Evolutionary conservation across 768 basidiomycete genomes (phyloP), one percentile per base, ranked within the genome.

Genomic region (Lentinula aciculospora): DNA sequence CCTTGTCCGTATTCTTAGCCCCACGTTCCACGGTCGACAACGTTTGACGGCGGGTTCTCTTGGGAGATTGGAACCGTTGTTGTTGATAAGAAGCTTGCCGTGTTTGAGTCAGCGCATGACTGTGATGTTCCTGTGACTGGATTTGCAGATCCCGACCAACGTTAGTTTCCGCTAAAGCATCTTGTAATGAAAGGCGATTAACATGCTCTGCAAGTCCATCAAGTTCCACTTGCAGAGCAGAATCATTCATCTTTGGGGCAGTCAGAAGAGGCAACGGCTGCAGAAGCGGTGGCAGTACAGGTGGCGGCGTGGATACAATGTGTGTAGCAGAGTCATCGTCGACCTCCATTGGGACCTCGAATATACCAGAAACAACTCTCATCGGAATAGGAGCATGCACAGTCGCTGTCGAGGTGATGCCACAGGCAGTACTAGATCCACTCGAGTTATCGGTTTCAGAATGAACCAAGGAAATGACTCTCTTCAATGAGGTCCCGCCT

Each of bases 201-300:
- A 79, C 72, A 57, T 76, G 76, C 25, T 75, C 75, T 15, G 81
- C 73, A 39, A 79, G 74, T 21, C 77, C 75, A 39, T 77, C 75
- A 56, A 78, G 73, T 8, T 74, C 69, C 42, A 64, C 64, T 65
- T 78, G 81, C 29, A 75, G 63, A 34, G 74, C 72, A 27, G 69
- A 68, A 42, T 79, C 74, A 1, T 65, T 66, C 10, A 72, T 71
- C 45, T 71, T 72, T 1, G 80, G 81, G 1, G 79, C 75, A 6
- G 71, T 70, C 31, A 81, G 68, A 37, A 74, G 64, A 23, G 78
- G 76, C 27, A 76, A 58, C 34, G 47, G 29, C 15, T 62, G 49
- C 17, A 9, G 15, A 25, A n/a, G 34, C 23, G 23, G 27, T 55
- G 56, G 32, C 50, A 31, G 37, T 17, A 23, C 9, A 39, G 44